These are phyloP conservation scores for Plantago major DNA, from an alignment of 257 asterid genomes.

Conservation along the genomic window DNA sequence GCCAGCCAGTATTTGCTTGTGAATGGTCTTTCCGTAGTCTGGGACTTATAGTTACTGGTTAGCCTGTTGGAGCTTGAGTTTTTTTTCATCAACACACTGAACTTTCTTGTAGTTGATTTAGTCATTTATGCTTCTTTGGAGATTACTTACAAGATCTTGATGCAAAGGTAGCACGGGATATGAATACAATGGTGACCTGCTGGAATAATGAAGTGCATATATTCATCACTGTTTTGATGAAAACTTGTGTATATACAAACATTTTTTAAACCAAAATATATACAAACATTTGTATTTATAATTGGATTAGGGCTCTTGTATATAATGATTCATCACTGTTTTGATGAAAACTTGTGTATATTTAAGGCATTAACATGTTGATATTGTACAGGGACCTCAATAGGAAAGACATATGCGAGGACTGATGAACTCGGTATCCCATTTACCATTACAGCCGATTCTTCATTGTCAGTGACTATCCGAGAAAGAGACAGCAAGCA, in stretches of 20 bases:
- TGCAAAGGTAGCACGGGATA: constrained; percentile 68
- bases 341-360: not conserved
- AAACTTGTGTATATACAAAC: too few relatives aligned
- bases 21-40: too few relatives aligned
- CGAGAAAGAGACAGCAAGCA: constrained; percentile 86
- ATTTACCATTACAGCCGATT: constrained; percentile 78
- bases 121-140: constrained; percentile 17
- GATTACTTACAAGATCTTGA: constrained; percentile 58
- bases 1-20: too few relatives aligned
- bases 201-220: constrained; percentile 71
- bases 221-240: too few relatives aligned
- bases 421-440: constrained; percentile 95
- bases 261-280: too few relatives aligned
- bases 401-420: constrained; percentile 86
- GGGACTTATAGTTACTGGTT: too few relatives aligned
- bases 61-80: too few relatives aligned
- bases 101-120: constrained; percentile 2
- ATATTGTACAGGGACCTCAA: constrained; percentile 59
- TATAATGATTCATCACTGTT: not conserved
- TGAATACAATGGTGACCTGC: constrained; percentile 79
- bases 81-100: not conserved
- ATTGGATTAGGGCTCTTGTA: too few relatives aligned
- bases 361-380: not conserved
- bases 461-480: constrained; percentile 54
- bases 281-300: too few relatives aligned